Conservation (phyloP, 352 stramenopile species). For the Poterioochromonas sp. region DNA sequence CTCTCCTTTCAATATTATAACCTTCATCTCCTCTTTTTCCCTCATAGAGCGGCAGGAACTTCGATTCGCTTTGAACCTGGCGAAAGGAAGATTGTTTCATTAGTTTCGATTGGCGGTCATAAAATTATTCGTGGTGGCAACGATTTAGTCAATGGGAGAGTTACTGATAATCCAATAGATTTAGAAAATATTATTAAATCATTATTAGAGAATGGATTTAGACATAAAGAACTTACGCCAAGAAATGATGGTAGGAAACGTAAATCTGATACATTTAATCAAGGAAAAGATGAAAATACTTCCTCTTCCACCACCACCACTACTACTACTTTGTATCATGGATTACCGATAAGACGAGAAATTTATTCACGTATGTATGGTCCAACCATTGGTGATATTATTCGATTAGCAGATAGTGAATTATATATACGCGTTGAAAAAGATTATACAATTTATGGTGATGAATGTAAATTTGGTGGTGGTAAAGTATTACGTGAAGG, state of each 20-base stretch:
- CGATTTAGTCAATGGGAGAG: conserved; percentile 66
- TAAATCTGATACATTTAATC: not conserved
- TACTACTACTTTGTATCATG: not conserved
- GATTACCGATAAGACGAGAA: conserved; percentile 36
- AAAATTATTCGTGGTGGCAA: conserved; percentile 70
- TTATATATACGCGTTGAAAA: conserved; percentile 78
- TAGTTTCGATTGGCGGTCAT: conserved; percentile 80
- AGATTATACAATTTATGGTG: conserved; percentile 69
- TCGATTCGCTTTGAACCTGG: conserved; percentile 88
- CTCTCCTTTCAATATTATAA: too few species aligned
- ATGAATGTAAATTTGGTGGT: conserved; percentile 90
- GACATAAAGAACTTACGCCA: conserved; percentile 13
- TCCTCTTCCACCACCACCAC: not conserved
- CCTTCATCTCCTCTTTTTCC: not conserved
- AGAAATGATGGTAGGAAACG: not conserved
- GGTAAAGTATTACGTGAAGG: conserved; percentile 75
- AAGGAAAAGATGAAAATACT: conserved; percentile 4
- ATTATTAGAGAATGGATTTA: conserved; percentile 42
- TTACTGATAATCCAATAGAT: conserved; percentile 41
- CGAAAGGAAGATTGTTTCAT: conserved; percentile 84
- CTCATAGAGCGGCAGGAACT: conserved; percentile 25
- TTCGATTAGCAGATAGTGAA: conserved; percentile 82
- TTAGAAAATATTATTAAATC: conserved; percentile 52
- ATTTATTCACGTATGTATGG: conserved; percentile 49
- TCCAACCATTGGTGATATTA: conserved; percentile 74